Conservation (phyloP, 2,329 filamentous ascomycete species). For the Cercospora citrullina region DNA sequence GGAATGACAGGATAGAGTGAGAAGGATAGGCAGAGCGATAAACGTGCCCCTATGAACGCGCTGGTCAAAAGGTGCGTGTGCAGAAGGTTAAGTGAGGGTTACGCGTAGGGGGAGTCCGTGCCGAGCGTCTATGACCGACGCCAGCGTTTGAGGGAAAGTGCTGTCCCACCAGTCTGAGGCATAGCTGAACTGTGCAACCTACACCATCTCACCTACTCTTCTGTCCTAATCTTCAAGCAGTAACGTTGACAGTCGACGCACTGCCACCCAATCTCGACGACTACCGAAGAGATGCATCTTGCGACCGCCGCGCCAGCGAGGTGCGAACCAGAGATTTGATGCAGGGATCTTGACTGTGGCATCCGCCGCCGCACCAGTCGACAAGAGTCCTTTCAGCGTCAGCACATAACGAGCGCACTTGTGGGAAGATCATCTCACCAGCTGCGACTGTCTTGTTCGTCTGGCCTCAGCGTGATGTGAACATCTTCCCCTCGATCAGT, state of each 20-base stretch:
- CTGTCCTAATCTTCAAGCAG: neutral
- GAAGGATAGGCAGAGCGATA: neutral
- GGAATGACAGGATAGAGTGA: neutral
- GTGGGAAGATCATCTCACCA: neutral
- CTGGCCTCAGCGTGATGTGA: neutral
- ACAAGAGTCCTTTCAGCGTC: neutral
- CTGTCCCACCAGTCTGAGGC: slow-evolving; percentile 1
- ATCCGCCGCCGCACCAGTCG: neutral
- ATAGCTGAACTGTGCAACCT: neutral
- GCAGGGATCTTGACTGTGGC: neutral
- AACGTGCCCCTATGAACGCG: neutral
- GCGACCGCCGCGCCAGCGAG: neutral
- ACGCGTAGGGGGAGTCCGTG: slow-evolving; percentile 5
- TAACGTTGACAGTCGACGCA: neutral
- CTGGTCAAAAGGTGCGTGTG: neutral
- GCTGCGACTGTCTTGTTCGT: neutral
- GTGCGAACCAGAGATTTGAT: neutral
- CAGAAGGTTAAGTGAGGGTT: neutral
- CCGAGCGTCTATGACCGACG: neutral
- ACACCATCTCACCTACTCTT: neutral
- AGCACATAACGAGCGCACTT: neutral
- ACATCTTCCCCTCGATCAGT: neutral
- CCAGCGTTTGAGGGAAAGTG: slow-evolving; percentile 6
- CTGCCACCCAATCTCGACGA: neutral
- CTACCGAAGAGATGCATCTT: neutral